Conservation (phyloP, 2,329 filamentous ascomycete species). For the Chrysoporthe cubensis region DNA sequence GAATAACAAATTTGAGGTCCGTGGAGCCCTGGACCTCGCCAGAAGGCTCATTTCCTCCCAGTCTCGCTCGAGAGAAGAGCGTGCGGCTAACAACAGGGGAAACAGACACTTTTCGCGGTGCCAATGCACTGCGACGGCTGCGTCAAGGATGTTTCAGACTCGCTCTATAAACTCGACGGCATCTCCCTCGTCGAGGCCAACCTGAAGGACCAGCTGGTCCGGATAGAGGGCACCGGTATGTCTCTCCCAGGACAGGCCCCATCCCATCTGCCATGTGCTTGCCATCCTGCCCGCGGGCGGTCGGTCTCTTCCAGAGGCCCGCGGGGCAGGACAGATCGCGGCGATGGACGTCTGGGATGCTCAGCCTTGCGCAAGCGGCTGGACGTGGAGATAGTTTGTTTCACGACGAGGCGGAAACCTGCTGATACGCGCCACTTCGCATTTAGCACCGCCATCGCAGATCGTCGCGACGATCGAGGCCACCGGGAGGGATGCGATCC, state of each 20-base stretch:
- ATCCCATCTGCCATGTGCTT: neutral
- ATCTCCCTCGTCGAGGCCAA: slow-evolving; percentile 83
- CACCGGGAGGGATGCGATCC: slow-evolving; percentile 90
- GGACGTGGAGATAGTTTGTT: neutral
- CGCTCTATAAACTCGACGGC: slow-evolving; percentile 76
- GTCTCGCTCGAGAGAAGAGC: neutral
- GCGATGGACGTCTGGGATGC: neutral
- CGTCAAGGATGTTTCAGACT: slow-evolving; percentile 81
- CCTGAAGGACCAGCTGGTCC: slow-evolving; percentile 80
- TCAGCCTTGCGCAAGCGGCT: neutral
- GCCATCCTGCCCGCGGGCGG: neutral
- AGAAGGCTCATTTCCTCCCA: too few relatives aligned
- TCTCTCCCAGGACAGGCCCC: neutral
- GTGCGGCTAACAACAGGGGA: slow-evolving; percentile 4
- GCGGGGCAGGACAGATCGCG: neutral
- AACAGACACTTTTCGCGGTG: slow-evolving; percentile 89
- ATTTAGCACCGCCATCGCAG: slow-evolving; percentile 76
- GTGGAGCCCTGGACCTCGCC: slow-evolving; percentile 15
- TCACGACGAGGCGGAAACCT: neutral
- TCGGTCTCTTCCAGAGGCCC: neutral
- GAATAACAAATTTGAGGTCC: slow-evolving; percentile 51
- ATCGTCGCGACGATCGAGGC: slow-evolving; percentile 88
- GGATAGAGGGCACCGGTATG: slow-evolving; percentile 80
- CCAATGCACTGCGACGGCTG: slow-evolving; percentile 90
- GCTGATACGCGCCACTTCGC: slow-evolving; percentile 18